Percentiles rank a stretch among this genome's conserved stretches.
Conservation (phyloP, 2,329 filamentous ascomycete genomes). For the Neobulgaria alba region DNA sequence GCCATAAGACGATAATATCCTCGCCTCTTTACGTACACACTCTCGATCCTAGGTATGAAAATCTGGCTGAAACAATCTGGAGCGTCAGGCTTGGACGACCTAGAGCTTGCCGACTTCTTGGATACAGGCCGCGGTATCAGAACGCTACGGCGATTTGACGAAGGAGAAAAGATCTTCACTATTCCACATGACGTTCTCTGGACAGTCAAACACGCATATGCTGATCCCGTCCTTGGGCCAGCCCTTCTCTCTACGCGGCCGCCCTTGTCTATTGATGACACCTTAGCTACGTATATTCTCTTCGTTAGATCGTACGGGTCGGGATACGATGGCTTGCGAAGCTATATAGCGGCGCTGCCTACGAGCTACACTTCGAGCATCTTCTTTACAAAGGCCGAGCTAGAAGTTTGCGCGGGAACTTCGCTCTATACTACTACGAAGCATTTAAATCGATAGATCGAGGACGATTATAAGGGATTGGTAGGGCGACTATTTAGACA, state of each 20-base stretch:
- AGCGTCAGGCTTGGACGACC: conserved; percentile 7
- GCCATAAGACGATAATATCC: conserved; percentile 5
- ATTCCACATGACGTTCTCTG: conserved; percentile 9
- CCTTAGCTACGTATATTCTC: conserved; percentile 8
- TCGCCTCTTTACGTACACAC: conserved; percentile 4
- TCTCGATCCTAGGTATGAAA: conserved; percentile 4
- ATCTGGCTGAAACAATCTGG: conserved; percentile 8
- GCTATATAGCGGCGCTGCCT: conserved; percentile 7
- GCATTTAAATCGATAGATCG: conserved; percentile 8
- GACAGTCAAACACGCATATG: conserved; percentile 9
- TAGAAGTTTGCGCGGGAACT: conserved; percentile 7
- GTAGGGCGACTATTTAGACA: conserved; percentile 8
- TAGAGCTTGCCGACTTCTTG: conserved; percentile 9
- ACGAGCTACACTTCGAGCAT: conserved; percentile 6
- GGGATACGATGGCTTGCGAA: conserved; percentile 6
- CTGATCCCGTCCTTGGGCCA: conserved; percentile 9
- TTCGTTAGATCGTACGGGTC: conserved; percentile 6
- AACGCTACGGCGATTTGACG: conserved; percentile 8
- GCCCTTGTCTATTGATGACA: conserved; percentile 8
- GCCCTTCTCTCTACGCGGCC: conserved; percentile 6
- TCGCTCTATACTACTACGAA: conserved; percentile 8
- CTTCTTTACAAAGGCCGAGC: conserved; percentile 7
- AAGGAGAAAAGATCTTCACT: conserved; percentile 10
- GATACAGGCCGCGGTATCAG: conserved; percentile 7
- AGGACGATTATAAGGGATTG: conserved; percentile 6